Conservation (phyloP, 2,329 filamentous ascomycete genomes). For the Stylonectria norvegica region DNA sequence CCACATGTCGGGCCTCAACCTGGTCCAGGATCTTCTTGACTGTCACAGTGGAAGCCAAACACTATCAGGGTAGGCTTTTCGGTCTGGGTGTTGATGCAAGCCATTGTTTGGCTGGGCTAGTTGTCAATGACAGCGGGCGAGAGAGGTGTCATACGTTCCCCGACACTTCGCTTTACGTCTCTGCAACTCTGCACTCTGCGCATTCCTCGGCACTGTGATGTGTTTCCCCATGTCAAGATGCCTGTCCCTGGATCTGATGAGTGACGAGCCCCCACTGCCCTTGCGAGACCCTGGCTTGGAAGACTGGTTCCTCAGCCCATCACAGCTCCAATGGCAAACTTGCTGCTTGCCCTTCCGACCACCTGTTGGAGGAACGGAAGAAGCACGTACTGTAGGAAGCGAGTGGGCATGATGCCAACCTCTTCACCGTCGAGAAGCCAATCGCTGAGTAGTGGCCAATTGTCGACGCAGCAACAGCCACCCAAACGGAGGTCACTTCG, state of each 20-base stretch:
- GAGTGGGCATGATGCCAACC: slow-evolving; percentile 9
- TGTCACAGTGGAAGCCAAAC: slow-evolving; percentile 1
- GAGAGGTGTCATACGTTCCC: slow-evolving; percentile 24
- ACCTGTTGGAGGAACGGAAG: no score
- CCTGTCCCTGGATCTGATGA: slow-evolving; percentile 19
- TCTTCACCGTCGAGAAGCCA: slow-evolving; percentile 15
- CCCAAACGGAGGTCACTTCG: slow-evolving; percentile 8
- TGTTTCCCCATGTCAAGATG: slow-evolving; percentile 12
- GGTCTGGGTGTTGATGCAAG: neutral
- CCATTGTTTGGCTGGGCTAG: slow-evolving; percentile 8
- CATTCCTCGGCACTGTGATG: no score
- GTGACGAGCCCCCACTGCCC: slow-evolving; percentile 24
- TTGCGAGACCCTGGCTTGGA: slow-evolving; percentile 4
- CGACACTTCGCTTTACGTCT: slow-evolving; percentile 9
- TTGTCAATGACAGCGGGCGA: slow-evolving; percentile 7
- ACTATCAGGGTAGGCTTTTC: neutral
- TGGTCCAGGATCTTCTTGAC: slow-evolving; percentile 5
- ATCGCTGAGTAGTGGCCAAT: slow-evolving; percentile 17
- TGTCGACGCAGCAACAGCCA: slow-evolving; percentile 9
- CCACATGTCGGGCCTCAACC: slow-evolving; percentile 8
- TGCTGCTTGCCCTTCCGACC: slow-evolving; percentile 13
- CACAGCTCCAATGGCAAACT: neutral
- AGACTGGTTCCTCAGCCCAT: slow-evolving; percentile 20
- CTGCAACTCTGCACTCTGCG: slow-evolving; percentile 10
- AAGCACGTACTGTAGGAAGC: slow-evolving; percentile 11